A percentile compares a stretch with the other conserved stretches of the same genome.
Conservation (phyloP, 164 flowering plant genomes). For the Chimonanthus praecox region DNA sequence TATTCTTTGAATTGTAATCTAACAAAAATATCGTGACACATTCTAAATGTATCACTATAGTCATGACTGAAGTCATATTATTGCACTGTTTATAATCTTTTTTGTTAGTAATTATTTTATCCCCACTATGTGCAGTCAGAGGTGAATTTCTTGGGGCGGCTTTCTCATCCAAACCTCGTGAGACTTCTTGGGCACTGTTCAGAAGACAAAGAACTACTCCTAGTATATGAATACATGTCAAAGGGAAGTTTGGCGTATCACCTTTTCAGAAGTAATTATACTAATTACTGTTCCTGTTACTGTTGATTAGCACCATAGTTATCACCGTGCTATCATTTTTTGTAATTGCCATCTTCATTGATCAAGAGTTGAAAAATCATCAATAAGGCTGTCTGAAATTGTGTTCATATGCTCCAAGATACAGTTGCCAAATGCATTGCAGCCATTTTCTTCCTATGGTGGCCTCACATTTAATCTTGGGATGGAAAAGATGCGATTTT, state of each 20-base stretch:
- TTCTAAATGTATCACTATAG: not conserved
- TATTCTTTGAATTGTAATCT: not conserved
- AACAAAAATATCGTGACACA: too few species aligned
- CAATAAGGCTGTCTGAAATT: not conserved
- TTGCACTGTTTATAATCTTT: not conserved
- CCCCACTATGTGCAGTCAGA: conserved; percentile 48
- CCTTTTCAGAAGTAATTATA: conserved; percentile 71
- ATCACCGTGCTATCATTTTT: not conserved
- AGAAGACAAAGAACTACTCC: conserved; percentile 70
- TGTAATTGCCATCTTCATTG: too few species aligned
- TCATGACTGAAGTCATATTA: not conserved
- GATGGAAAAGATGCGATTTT: not conserved
- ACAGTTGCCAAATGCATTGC: not conserved
- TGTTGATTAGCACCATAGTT: not conserved
- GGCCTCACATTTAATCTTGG: not conserved
- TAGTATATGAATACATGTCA: conserved; percentile 81
- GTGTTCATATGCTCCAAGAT: not conserved
- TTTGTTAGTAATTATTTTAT: not conserved
- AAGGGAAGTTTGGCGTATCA: conserved; percentile 89
- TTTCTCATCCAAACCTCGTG: conserved; percentile 84
- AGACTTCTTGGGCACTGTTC: conserved; percentile 72
- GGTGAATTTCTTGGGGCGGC: conserved; percentile 69
- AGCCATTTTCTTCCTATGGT: not conserved
- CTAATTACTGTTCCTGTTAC: too few species aligned
- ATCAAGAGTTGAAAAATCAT: not conserved